Percentiles rank a stretch among this genome's conserved stretches.
Evolutionary conservation across 2,329 filamentous ascomycete species (phyloP).

Genomic region (Paraphaeosphaeria sporulosa): DNA sequence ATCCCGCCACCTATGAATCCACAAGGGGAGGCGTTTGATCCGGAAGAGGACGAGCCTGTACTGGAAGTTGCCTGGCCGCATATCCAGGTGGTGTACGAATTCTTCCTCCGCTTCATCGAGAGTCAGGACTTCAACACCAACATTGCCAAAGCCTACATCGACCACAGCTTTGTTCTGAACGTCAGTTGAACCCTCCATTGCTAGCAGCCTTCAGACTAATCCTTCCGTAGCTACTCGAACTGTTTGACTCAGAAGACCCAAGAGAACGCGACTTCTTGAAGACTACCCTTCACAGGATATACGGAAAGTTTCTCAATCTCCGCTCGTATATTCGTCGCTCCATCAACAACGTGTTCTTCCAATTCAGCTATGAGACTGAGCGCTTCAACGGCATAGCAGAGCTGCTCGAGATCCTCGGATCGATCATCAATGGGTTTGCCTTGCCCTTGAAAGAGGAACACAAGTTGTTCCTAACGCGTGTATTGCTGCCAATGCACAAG

Average conservation of each 20-base stretch:
- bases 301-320: slow-evolving; percentile 97
- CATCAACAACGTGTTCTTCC: slow-evolving; percentile 99
- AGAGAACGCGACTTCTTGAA: slow-evolving; percentile 97
- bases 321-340: slow-evolving; percentile 96
- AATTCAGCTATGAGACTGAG: slow-evolving; percentile 98
- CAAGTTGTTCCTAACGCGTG: slow-evolving; percentile 94
- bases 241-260: slow-evolving; percentile 98
- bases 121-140: slow-evolving; percentile 99
- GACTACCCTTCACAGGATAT: slow-evolving; percentile 96
- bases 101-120: slow-evolving; percentile 98
- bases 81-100: slow-evolving; percentile 99
- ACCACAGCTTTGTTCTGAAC: slow-evolving; percentile 94
- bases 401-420: slow-evolving; percentile 93
- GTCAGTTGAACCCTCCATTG: slow-evolving; percentile 47
- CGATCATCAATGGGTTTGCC: slow-evolving; percentile 98
- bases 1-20: slow-evolving; percentile 98
- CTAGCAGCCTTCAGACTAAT: slow-evolving; percentile 24
- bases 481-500: slow-evolving; percentile 93
- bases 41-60: slow-evolving; percentile 97
- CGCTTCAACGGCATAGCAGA: slow-evolving; percentile 98
- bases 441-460: slow-evolving; percentile 97
- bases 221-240: slow-evolving; percentile 75
- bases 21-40: slow-evolving; percentile 97
- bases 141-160: slow-evolving; percentile 98
- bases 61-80: slow-evolving; percentile 98